Evolutionary conservation across 116 monocot genomes (phyloP).

Genomic region (Thalassia testudinum): DNA sequence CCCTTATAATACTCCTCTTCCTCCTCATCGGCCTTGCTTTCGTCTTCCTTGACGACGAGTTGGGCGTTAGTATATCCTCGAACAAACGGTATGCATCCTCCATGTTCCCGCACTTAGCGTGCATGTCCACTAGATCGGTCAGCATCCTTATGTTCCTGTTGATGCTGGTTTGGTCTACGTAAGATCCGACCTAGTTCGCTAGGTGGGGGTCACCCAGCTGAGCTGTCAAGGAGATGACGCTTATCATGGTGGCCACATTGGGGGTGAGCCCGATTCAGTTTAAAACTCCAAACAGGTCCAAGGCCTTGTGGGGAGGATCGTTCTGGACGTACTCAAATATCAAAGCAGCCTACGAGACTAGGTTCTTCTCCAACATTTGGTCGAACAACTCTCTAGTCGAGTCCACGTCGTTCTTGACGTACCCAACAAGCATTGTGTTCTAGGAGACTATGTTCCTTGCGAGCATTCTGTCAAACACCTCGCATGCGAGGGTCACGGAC

Average conservation of each 20-base stretch:
- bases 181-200: constrained; percentile 27
- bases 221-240: constrained; percentile 32
- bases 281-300: constrained; percentile 35
- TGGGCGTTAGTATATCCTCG: too few species aligned
- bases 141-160: constrained; percentile 51
- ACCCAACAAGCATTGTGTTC: constrained; percentile 44
- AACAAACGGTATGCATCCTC: constrained; percentile 31
- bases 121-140: constrained; percentile 64
- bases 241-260: constrained; percentile 35
- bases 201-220: constrained; percentile 35
- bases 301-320: constrained; percentile 26
- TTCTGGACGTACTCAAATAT: constrained; percentile 42
- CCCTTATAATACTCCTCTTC: too few species aligned
- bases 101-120: constrained; percentile 63
- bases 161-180: constrained; percentile 30
- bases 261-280: constrained; percentile 18
- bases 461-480: constrained; percentile 42
- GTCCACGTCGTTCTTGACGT: constrained; percentile 20
- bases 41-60: too few species aligned
- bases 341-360: constrained; percentile 56
- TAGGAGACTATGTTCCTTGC: constrained; percentile 36
- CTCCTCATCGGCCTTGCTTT: too few species aligned
- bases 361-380: constrained; percentile 47
- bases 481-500: constrained; percentile 21
- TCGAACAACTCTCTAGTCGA: constrained; percentile 31